Evolutionary conservation across 2,329 filamentous ascomycete genomes (phyloP), one percentile per base, ranked within the genome.

Genomic region (Fusarium floridanum): DNA sequence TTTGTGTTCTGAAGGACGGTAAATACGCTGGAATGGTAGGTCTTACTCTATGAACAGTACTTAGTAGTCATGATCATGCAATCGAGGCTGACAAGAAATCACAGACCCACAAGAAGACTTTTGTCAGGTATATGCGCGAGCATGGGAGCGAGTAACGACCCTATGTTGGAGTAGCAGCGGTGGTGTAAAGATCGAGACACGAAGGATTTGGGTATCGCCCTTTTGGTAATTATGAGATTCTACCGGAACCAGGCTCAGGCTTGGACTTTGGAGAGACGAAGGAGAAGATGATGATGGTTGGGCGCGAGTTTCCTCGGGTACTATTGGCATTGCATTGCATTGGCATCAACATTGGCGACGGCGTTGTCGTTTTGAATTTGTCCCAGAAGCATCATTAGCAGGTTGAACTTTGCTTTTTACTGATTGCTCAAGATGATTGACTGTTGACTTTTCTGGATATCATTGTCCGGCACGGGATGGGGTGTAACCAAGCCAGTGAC

Each of bases 91-190:
- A 79, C 66, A 56, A 45, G 24, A 11, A 43, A 22, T n/a, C 32
- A 50, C 41, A 94, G 92, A 90, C 93, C 61, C 97, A 99, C 83
- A 98, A 98, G 86, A 99, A 99, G 86, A 92, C 91, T 5, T 98
- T 99, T 85, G 96, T 98, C 69, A 95, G 94, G 82, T 98, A 97
- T 81, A 93, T 97, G 83, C 94, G 95, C 76, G 93, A 97, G 80
- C 85, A 95, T 55, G 94, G 97, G 80, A 88, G 92, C 76, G 81
- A 85, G 61, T 43, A 62, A 57, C 29, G 37, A 17, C 14, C 14
- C 53, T 60, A 24, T 53, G 48, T 50, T 41, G 12, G 24, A 55
- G 53, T 16, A n/a, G 10, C 3, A n/a, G 27, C 10, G 45, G 39
- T 17, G 32, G 24, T 39, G 22, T 43, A 20, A 43, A 63, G 65